Base-by-base conservation (phyloP, 345 rosid genomes). In the Bruguiera gymnorhiza region DNA sequence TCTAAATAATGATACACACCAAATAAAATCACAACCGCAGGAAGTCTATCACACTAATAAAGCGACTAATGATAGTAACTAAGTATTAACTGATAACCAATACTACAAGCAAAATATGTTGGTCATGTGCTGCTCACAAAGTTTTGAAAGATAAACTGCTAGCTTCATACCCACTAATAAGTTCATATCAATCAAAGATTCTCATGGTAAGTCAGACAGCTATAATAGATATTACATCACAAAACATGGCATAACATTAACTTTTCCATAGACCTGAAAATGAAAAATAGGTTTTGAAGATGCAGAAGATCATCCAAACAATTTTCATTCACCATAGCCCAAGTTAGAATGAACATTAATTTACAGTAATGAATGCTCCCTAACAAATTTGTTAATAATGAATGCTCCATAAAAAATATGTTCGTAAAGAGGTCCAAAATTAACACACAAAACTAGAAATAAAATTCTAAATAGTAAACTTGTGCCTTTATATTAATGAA, bases 401-500 rank as follows among this genome's bases (percentile, higher is more conserved):
- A 26, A 31, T 26, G 66, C 21, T 60, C 39, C 48, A 11, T 2
- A 21, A 18, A 52, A 11, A 53, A 60, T 13, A 43, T 30, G 8
- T 39, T 67, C 10, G 36, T 8, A 39, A 48, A 13, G 53, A 39
- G 54, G 16, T 57, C 26, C 50, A 62, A 18, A 24, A 58, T 58
- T 30, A 29, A 50, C 26, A 62, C 59, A 52, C 27, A 55, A 39
- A 62, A 70, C 10, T 11, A 37, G 31, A 34, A 21, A 36, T 11
- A 39, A 65, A 24, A 8, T 50, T 29, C 21, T 15, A 18, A 52
- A 26, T n/a, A 23, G 59, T 55, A 26, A 70, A 11, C 67, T 53
- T 74, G 50, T 83, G 80, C 98, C 98, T 91, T 94, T 74, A 91
- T 66, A 77, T 80, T 88, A 67, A 91, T 91, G 79, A 73, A 86